Evolutionary conservation across 441 rosid species (phyloP).

Genomic region (Capsella rubella): DNA sequence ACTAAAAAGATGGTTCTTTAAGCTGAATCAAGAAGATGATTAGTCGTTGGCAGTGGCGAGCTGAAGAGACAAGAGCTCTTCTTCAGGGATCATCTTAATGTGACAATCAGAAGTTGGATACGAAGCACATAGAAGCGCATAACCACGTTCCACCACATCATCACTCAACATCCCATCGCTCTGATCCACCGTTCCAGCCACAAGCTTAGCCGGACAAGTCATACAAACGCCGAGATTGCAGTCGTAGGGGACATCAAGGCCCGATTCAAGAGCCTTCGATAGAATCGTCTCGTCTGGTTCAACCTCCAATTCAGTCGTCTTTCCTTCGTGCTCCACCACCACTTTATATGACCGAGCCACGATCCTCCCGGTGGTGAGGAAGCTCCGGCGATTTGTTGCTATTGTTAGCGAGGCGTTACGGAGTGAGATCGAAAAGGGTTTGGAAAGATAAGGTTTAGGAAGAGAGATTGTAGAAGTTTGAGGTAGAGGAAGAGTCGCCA

Average conservation of each 20-base stretch:
- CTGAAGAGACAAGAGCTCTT: constrained; percentile 79
- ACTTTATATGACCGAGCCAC: constrained; percentile 65
- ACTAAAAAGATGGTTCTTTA: background rate
- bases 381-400: background rate
- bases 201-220: constrained; percentile 93
- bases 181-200: constrained; percentile 79
- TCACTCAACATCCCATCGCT: constrained; percentile 97
- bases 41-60: constrained; percentile 89
- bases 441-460: constrained; percentile 50
- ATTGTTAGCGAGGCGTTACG: constrained; percentile 32
- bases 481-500: constrained; percentile 71
- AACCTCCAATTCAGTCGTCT: constrained; percentile 71
- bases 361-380: background rate
- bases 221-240: constrained; percentile 99
- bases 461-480: constrained; percentile 55
- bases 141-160: constrained; percentile 89
- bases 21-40: background rate
- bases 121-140: constrained; percentile 75
- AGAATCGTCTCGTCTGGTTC: constrained; percentile 88
- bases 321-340: constrained; percentile 74
- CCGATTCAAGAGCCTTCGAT: constrained; percentile 80
- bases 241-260: constrained; percentile 76
- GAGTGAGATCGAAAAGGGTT: constrained; percentile 39
- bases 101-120: constrained; percentile 87
- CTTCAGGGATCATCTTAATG: constrained; percentile 86